Evolutionary conservation across 768 basidiomycete species (phyloP).

Genomic region (Phanerochaete sordida): DNA sequence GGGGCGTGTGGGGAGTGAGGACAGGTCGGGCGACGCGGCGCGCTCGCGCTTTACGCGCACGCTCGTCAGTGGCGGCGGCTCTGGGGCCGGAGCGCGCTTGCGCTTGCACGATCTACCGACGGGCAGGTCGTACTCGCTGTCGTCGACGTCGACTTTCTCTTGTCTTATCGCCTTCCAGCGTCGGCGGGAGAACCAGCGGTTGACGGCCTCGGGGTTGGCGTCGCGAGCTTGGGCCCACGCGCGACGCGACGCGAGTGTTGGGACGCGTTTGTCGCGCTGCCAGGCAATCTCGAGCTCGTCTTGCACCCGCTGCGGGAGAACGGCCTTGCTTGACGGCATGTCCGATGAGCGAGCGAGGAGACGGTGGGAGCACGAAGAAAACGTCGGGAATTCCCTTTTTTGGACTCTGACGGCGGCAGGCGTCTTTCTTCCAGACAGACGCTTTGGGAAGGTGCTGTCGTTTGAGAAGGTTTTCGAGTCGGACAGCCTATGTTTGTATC

Average conservation of each 20-base stretch:
- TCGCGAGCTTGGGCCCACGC: background rate
- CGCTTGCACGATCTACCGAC: background rate
- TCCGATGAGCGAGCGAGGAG: background rate
- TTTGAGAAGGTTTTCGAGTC: no score
- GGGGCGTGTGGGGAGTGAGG: background rate
- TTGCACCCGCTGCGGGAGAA: background rate
- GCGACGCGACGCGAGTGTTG: background rate
- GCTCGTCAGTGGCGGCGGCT: background rate
- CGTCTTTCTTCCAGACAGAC: background rate
- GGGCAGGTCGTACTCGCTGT: background rate
- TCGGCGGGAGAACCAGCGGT: background rate
- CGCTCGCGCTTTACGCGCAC: constrained; percentile 15
- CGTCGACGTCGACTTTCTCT: background rate
- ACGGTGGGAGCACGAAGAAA: background rate
- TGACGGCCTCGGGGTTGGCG: background rate
- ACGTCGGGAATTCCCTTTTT: background rate
- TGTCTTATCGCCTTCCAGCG: background rate
- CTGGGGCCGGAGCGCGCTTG: background rate
- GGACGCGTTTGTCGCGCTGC: background rate
- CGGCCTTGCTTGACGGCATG: background rate
- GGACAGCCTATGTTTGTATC: no score
- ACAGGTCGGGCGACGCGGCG: constrained; percentile 10
- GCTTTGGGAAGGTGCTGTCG: no score
- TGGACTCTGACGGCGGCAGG: background rate
- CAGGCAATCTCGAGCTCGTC: background rate